Conservation (phyloP, 1,139 yeast species). For the Candida pseudoviswanathii region DNA sequence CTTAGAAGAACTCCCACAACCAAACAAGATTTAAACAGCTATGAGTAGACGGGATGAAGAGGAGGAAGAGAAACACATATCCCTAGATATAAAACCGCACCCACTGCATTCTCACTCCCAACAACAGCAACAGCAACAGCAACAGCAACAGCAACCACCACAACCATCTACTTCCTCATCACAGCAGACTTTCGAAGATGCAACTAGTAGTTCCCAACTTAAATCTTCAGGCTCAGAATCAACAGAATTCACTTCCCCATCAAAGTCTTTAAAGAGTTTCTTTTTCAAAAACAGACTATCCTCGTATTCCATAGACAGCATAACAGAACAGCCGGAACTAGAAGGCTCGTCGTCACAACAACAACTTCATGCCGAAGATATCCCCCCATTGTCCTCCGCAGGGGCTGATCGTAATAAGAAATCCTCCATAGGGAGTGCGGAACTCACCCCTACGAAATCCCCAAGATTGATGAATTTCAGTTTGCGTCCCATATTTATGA, state of each 20-base stretch:
- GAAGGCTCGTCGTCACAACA: constrained; percentile 6
- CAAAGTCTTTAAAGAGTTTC: constrained; percentile 27
- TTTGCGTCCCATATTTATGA: constrained; percentile 25
- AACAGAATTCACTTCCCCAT: constrained; percentile 26
- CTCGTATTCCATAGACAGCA: constrained; percentile 30
- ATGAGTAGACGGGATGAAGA: constrained; percentile 1
- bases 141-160: background rate
- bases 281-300: constrained; percentile 30
- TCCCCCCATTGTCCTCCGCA: background rate
- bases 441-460: constrained; percentile 17
- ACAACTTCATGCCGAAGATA: background rate
- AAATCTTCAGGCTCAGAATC: constrained; percentile 9
- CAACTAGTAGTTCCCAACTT: constrained; percentile 2
- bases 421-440: constrained; percentile 5
- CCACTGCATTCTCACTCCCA: background rate
- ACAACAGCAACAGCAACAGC: background rate
- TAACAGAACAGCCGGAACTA: constrained; percentile 28
- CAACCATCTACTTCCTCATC: constrained; percentile 12
- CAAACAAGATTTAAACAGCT: too few species aligned
- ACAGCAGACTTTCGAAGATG: constrained; percentile 10
- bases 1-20: background rate
- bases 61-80: background rate
- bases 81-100: background rate
- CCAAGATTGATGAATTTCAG: constrained; percentile 15
- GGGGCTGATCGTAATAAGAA: constrained; percentile 10